phyloP scores from a whole-genome alignment of 2,329 filamentous ascomycete species.

The Botrytis porri region DNA sequence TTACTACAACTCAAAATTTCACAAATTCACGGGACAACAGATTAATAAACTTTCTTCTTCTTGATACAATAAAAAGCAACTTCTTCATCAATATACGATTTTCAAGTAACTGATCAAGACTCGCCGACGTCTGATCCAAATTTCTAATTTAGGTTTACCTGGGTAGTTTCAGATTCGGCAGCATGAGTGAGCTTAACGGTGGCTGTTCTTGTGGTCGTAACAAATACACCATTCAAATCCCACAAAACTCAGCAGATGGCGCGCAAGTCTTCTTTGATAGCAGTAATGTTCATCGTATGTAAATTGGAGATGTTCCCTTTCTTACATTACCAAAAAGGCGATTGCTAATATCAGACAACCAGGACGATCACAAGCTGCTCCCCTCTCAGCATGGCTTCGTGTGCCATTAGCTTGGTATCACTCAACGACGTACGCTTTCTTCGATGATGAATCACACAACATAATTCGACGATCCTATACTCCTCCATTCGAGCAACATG shows the following conservation, averaged over 20 bases:
- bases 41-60: background rate
- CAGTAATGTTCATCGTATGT: constrained; percentile 61
- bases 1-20: background rate
- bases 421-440: constrained; percentile 70
- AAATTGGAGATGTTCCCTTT: background rate
- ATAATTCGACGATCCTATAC: constrained; percentile 67
- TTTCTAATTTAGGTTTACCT: background rate
- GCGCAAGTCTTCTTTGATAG: constrained; percentile 66
- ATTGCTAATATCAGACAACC: constrained; percentile 34
- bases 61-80: background rate
- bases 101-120: background rate
- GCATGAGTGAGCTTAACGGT: constrained; percentile 44
- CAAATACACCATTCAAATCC: constrained; percentile 72
- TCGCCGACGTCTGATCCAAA: background rate
- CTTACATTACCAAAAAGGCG: background rate
- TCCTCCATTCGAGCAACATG: constrained; percentile 51
- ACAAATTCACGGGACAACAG: background rate
- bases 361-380: constrained; percentile 66
- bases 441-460: constrained; percentile 70
- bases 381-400: constrained; percentile 76
- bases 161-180: background rate
- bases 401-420: constrained; percentile 80
- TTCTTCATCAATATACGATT: background rate
- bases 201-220: constrained; percentile 85
- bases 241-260: constrained; percentile 52